Evolutionary conservation across 176 grass and related monocot species (phyloP).

Genomic region (Puccinellia tenuiflora): DNA sequence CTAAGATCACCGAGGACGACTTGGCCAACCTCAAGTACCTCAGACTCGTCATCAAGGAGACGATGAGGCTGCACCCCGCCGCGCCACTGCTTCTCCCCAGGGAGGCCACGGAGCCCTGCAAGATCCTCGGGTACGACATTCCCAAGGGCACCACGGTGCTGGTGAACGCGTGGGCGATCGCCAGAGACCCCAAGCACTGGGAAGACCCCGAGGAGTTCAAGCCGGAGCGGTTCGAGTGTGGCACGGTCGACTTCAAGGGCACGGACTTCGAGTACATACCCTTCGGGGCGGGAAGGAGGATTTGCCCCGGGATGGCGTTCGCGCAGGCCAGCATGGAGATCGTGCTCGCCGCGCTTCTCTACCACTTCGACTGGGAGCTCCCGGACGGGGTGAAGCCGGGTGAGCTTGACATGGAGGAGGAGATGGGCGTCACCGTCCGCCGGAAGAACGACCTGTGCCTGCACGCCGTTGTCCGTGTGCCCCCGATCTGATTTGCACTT

Average conservation of each 20-base stretch:
- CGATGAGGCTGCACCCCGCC: background rate
- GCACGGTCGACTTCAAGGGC: background rate
- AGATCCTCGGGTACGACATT: background rate
- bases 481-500: background rate
- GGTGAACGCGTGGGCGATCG: background rate
- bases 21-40: background rate
- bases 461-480: background rate
- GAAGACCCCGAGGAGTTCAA: background rate
- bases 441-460: background rate
- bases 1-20: background rate
- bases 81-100: background rate
- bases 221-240: background rate
- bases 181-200: background rate
- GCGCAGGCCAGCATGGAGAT: conserved; percentile 2
- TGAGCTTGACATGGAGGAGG: background rate
- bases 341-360: background rate
- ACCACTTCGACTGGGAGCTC: conserved; percentile 19
- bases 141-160: background rate
- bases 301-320: background rate
- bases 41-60: background rate
- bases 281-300: background rate
- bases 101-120: background rate
- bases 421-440: background rate
- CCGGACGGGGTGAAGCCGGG: background rate
- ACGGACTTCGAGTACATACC: background rate